Percentiles rank a stretch among this genome's conserved stretches.
Evolutionary conservation across 768 basidiomycete species (phyloP).

Genomic region (Leccinum ochraceum): DNA sequence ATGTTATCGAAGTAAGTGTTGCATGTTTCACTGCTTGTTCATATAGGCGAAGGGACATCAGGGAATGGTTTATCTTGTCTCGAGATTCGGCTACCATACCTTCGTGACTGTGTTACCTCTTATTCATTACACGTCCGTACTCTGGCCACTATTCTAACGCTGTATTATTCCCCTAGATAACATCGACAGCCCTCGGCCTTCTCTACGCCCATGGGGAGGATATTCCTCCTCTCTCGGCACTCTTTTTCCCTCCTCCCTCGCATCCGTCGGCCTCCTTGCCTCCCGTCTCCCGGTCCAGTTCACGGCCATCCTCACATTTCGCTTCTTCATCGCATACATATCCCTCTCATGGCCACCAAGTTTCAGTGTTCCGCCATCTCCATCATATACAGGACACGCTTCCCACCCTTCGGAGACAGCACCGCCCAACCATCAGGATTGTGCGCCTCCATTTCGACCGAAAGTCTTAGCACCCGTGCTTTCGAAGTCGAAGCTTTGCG

Average conservation of each 20-base stretch:
- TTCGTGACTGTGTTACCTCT: background rate
- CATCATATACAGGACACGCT: conserved; percentile 10
- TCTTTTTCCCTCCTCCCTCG: conserved; percentile 15
- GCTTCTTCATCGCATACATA: conserved; percentile 15
- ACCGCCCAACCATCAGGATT: background rate
- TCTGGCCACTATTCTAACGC: conserved; percentile 19
- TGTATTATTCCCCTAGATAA: conserved; percentile 17
- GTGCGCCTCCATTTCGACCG: conserved; percentile 19
- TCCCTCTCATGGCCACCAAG: conserved; percentile 9
- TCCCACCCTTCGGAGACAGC: conserved; percentile 12
- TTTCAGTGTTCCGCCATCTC: conserved; percentile 4
- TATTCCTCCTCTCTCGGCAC: conserved; percentile 21
- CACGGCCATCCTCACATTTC: conserved; percentile 26
- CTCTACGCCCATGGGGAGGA: conserved; percentile 29
- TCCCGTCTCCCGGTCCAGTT: conserved; percentile 23
- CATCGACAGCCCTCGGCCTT: conserved; percentile 33
- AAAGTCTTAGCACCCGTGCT: conserved; percentile 23
- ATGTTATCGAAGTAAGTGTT: conserved; percentile 36
- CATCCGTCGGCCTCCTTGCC: conserved; percentile 14
- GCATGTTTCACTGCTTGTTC: conserved; percentile 7
- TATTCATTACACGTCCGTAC: background rate
- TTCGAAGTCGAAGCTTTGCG: conserved; percentile 22
- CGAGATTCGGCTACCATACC: conserved; percentile 34
- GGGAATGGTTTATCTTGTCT: conserved; percentile 51
- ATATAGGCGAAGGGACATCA: conserved; percentile 1